Percentiles rank a stretch among this genome's conserved stretches.
Conservation (phyloP, 192 early-diverging fungal genomes). For the Coemansia sp. region DNA sequence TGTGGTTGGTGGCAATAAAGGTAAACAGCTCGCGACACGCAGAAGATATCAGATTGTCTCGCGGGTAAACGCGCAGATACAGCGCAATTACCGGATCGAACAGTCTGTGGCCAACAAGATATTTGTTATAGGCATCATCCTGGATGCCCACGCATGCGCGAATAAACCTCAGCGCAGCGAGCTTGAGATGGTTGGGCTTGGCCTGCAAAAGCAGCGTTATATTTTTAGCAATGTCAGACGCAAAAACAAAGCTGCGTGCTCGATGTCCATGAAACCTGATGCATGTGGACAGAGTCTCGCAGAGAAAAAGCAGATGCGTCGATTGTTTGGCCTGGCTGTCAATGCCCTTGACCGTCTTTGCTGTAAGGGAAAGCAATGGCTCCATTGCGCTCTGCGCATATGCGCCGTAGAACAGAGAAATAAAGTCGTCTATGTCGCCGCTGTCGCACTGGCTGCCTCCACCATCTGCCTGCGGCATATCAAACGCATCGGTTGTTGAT, state of each 20-base stretch:
- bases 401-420: constrained; percentile 73
- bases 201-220: constrained; percentile 65
- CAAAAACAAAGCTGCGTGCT: constrained; percentile 73
- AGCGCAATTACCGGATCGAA: constrained; percentile 65
- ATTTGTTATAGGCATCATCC: constrained; percentile 81
- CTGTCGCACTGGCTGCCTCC: constrained; percentile 25
- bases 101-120: constrained; percentile 71
- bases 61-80: constrained; percentile 60
- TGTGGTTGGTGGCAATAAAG: constrained; percentile 67
- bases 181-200: constrained; percentile 63
- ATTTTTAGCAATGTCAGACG: constrained; percentile 60
- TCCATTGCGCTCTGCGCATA: constrained; percentile 61
- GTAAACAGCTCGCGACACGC: constrained; percentile 88
- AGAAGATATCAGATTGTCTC: constrained; percentile 83
- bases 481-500: constrained; percentile 10
- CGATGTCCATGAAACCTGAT: constrained; percentile 70
- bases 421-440: constrained; percentile 69
- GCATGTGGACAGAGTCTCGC: constrained; percentile 74
- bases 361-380: constrained; percentile 58
- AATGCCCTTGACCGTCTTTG: constrained; percentile 28
- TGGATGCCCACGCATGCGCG: constrained; percentile 70
- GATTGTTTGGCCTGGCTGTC: constrained; percentile 5
- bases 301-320: constrained; percentile 38
- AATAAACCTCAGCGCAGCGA: constrained; percentile 78
- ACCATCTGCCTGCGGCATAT: constrained; percentile 16